Conservation (phyloP, 345 rosid species). For the Melaleuca alternifolia region DNA sequence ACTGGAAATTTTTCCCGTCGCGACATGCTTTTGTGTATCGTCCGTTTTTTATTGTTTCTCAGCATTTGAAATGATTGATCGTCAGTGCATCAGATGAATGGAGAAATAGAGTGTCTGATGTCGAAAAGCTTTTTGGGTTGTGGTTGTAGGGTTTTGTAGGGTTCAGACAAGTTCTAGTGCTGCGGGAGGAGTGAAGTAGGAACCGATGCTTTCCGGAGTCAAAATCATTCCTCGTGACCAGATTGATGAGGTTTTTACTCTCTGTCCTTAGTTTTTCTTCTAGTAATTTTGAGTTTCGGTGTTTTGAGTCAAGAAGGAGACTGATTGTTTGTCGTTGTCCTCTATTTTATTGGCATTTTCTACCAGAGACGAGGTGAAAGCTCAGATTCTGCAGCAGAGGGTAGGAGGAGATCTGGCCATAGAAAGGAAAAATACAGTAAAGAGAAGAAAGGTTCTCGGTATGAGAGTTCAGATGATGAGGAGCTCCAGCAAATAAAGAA, state of each 20-base stretch:
- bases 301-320: neutral
- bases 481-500: conserved; percentile 24
- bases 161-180: neutral
- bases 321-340: neutral
- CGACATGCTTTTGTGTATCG: neutral
- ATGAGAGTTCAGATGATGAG: conserved; percentile 36
- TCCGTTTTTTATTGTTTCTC: neutral
- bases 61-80: neutral
- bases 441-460: conserved; percentile 14
- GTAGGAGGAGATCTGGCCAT: conserved; percentile 6
- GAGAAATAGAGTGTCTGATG: neutral
- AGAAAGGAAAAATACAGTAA: conserved; percentile 26
- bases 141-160: neutral
- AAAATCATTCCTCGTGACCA: conserved; percentile 69
- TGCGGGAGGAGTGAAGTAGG: neutral
- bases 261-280: neutral
- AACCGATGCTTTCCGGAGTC: conserved; percentile 57
- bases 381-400: conserved; percentile 10
- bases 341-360: neutral
- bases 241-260: conserved; percentile 19
- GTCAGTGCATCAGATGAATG: neutral
- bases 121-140: neutral
- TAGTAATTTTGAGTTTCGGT: neutral
- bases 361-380: conserved; percentile 25
- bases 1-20: neutral